These are phyloP conservation scores for Aquilaria yunnanensis DNA, from an alignment of 345 rosid species.

Conservation along the genomic window DNA sequence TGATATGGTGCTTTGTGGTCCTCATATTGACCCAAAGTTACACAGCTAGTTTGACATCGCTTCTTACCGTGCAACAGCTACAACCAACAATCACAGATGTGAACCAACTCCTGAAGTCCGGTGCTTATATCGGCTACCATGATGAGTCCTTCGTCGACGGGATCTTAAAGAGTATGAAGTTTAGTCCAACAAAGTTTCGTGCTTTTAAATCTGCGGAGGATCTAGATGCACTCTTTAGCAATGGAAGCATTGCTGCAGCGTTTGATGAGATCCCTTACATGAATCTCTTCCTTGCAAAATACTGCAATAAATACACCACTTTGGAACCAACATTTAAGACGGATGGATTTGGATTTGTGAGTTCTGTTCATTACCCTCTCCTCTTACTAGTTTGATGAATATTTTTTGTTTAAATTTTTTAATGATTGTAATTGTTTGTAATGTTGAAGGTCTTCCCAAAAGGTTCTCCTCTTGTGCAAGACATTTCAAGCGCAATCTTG, in stretches of 20 bases:
- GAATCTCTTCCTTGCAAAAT: slow-evolving; percentile 4
- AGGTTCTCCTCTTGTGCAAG: neutral
- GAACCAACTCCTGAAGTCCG: neutral
- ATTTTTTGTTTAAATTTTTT: neutral
- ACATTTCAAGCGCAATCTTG: slow-evolving; percentile 10
- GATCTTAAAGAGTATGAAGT: neutral
- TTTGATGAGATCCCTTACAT: slow-evolving; percentile 17
- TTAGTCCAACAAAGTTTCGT: slow-evolving; percentile 1
- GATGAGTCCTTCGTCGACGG: slow-evolving; percentile 5
- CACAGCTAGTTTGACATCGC: slow-evolving; percentile 18
- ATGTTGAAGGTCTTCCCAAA: neutral
- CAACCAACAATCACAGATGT: slow-evolving; percentile 6
- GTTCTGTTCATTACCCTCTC: neutral
- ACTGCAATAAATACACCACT: slow-evolving; percentile 4
- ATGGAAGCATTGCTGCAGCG: slow-evolving; percentile 15
- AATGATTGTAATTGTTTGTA: neutral
- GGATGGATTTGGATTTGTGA: slow-evolving; percentile 22
- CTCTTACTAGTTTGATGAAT: neutral
- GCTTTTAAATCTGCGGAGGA: neutral
- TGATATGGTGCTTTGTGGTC: slow-evolving; percentile 22
- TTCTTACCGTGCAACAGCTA: slow-evolving; percentile 17
- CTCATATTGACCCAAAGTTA: slow-evolving; percentile 23
- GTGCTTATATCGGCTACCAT: slow-evolving; percentile 11
- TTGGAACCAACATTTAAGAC: slow-evolving; percentile 10
- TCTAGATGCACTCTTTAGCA: neutral